Evolutionary conservation across 2,329 filamentous ascomycete species (phyloP).

Genomic region (Cordyceps tenuipes): DNA sequence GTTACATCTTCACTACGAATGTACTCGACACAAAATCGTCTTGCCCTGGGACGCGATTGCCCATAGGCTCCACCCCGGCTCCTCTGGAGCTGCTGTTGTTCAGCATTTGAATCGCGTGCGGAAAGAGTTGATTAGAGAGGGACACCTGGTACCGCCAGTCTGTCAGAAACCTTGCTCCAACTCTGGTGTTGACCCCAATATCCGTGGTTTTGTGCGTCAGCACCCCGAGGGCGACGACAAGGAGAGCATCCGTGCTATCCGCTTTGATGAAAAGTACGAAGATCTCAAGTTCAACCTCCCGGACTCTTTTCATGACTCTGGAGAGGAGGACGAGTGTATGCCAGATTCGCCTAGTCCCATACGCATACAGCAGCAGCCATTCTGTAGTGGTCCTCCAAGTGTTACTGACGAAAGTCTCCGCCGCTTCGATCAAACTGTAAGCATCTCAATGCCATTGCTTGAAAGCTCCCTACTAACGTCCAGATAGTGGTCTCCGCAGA

Average conservation of each 20-base stretch:
- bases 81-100: slow-evolving; percentile 28
- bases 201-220: slow-evolving; percentile 27
- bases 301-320: slow-evolving; percentile 14
- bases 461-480: neutral
- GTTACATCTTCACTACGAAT: slow-evolving; percentile 34
- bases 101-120: slow-evolving; percentile 32
- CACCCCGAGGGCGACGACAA: slow-evolving; percentile 19
- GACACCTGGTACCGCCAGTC: slow-evolving; percentile 33
- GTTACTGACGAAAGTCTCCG: neutral
- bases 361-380: neutral
- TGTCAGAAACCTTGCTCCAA: slow-evolving; percentile 19
- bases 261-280: slow-evolving; percentile 24
- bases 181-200: slow-evolving; percentile 15
- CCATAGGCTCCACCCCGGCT: slow-evolving; percentile 33
- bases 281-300: slow-evolving; percentile 26
- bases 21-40: slow-evolving; percentile 21
- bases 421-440: slow-evolving; percentile 7
- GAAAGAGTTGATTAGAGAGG: slow-evolving; percentile 26
- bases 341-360: slow-evolving; percentile 1
- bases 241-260: slow-evolving; percentile 21
- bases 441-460: neutral
- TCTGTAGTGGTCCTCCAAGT: neutral
- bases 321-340: neutral
- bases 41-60: slow-evolving; percentile 33
- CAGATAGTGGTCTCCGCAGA: slow-evolving; percentile 5